These are phyloP conservation scores for Rhizopogon vinicolor DNA, from an alignment of 768 basidiomycete species.

Conservation along the genomic window DNA sequence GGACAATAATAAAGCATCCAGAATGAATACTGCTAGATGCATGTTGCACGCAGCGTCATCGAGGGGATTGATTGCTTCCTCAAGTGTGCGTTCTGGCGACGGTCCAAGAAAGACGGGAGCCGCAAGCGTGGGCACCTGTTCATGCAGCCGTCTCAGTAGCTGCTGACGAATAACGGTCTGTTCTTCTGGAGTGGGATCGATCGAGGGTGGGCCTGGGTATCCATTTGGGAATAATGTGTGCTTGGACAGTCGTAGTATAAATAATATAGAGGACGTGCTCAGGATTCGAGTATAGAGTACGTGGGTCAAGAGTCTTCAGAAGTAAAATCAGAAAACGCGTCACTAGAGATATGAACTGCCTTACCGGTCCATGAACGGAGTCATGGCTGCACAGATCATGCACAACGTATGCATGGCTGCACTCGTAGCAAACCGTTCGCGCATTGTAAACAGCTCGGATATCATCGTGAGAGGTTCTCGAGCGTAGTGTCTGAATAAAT, in stretches of 20 bases:
- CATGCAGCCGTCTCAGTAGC: constrained; percentile 35
- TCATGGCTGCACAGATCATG: constrained; percentile 43
- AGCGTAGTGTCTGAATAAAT: constrained; percentile 28
- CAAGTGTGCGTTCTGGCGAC: constrained; percentile 42
- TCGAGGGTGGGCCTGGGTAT: constrained; percentile 69
- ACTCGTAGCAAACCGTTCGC: constrained; percentile 44
- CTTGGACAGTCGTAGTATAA: constrained; percentile 52
- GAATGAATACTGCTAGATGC: constrained; percentile 67
- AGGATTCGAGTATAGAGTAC: constrained; percentile 53
- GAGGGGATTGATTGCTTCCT: constrained; percentile 56
- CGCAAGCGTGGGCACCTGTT: constrained; percentile 32
- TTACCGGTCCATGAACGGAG: constrained; percentile 58
- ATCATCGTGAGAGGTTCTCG: constrained; percentile 41
- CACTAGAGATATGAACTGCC: constrained; percentile 8
- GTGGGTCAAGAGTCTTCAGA: constrained; percentile 60
- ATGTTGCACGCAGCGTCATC: constrained; percentile 66
- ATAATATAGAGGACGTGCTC: constrained; percentile 48
- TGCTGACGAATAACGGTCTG: constrained; percentile 49
- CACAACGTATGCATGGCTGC: constrained; percentile 41
- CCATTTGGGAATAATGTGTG: constrained; percentile 84
- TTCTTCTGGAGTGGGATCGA: constrained; percentile 76
- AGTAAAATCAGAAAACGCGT: neutral
- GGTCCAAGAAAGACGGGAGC: constrained; percentile 53
- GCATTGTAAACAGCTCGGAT: constrained; percentile 44
- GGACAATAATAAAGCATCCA: constrained; percentile 67